Percentiles rank a stretch among this genome's conserved stretches.
Evolutionary conservation across 1,284 basidiomycete species (phyloP).

Genomic region (Peniophora sp.): DNA sequence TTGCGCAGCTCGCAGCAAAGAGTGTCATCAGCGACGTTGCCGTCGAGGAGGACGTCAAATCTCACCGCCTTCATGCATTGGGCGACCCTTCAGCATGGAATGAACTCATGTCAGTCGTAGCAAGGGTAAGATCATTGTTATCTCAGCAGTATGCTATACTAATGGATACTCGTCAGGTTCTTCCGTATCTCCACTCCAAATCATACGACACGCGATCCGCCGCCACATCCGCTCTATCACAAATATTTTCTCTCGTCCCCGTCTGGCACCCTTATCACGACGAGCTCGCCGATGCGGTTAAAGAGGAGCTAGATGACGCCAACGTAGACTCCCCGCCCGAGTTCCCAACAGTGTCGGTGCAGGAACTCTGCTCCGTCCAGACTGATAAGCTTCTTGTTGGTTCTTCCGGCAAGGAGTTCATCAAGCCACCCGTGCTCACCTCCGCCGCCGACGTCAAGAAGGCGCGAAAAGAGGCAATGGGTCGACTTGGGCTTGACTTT

Average conservation of each 20-base stretch:
- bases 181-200: slow-evolving; percentile 84
- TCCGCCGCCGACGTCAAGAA: slow-evolving; percentile 70
- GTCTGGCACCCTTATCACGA: slow-evolving; percentile 64
- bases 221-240: slow-evolving; percentile 78
- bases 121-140: slow-evolving; percentile 48
- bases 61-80: slow-evolving; percentile 47
- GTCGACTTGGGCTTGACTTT: slow-evolving; percentile 75
- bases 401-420: slow-evolving; percentile 84
- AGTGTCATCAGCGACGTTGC: slow-evolving; percentile 76
- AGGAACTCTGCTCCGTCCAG: slow-evolving; percentile 54
- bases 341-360: slow-evolving; percentile 69
- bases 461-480: slow-evolving; percentile 77
- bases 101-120: slow-evolving; percentile 77
- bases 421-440: slow-evolving; percentile 63
- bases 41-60: slow-evolving; percentile 70
- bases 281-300: slow-evolving; percentile 6
- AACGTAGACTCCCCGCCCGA: slow-evolving; percentile 36
- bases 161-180: slow-evolving; percentile 42
- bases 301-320: background rate
- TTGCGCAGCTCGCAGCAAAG: slow-evolving; percentile 83
- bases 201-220: slow-evolving; percentile 83
- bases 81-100: slow-evolving; percentile 69
- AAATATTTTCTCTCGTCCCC: slow-evolving; percentile 80
- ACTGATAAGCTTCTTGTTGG: slow-evolving; percentile 75
- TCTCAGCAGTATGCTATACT: background rate